Evolutionary conservation across 345 rosid genomes (phyloP).

Genomic region (Syzygium grande): DNA sequence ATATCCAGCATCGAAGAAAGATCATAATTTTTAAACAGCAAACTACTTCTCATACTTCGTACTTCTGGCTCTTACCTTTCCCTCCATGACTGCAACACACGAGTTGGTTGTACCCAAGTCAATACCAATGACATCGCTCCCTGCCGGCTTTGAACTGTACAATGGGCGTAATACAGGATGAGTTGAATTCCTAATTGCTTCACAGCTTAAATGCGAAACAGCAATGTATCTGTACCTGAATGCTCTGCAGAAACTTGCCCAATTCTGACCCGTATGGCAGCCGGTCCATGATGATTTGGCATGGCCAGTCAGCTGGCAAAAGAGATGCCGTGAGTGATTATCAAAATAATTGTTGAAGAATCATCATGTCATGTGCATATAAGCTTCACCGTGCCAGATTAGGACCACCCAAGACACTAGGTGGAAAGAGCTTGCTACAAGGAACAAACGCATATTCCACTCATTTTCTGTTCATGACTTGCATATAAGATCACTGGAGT

Average conservation of each 20-base stretch:
- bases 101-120: constrained; percentile 98
- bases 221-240: constrained; percentile 44
- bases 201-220: neutral
- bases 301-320: constrained; percentile 37
- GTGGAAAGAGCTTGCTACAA: neutral
- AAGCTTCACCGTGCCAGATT: neutral
- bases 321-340: neutral
- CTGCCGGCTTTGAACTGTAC: constrained; percentile 72
- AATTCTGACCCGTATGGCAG: constrained; percentile 26
- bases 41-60: no score
- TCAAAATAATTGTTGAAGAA: neutral
- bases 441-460: neutral
- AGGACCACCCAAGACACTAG: neutral
- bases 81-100: constrained; percentile 98
- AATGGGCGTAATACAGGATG: neutral
- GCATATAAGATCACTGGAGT: neutral
- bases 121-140: constrained; percentile 86
- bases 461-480: neutral
- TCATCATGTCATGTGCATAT: neutral
- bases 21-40: neutral
- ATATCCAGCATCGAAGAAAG: no score
- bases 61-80: constrained; percentile 44
- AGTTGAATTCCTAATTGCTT: neutral
- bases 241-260: constrained; percentile 51
- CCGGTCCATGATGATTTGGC: constrained; percentile 39